phyloP scores from a whole-genome alignment of 164 flowering plant genomes.

The Tinospora cordifolia region DNA sequence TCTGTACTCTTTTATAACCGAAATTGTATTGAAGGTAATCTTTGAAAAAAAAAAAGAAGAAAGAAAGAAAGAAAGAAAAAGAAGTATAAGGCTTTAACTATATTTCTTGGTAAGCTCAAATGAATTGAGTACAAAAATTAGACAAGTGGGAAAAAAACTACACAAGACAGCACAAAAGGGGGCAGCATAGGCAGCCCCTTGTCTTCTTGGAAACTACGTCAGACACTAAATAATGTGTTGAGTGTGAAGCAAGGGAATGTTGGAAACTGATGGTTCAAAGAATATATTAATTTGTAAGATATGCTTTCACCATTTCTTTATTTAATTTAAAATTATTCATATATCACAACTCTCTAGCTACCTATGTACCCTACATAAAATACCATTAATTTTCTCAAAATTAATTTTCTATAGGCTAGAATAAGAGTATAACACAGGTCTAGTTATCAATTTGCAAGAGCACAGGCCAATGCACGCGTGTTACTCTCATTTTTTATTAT shows the following conservation, averaged over 20 bases:
- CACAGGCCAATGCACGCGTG: slow-evolving; percentile 3
- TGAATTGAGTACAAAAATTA: not conserved
- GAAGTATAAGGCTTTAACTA: not conserved
- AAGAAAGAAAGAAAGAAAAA: too few relatives aligned
- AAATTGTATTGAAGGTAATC: too few relatives aligned
- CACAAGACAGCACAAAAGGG: not conserved
- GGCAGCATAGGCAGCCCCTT: not conserved
- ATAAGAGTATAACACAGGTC: too few relatives aligned
- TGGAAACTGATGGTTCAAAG: not conserved
- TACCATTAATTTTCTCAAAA: too few relatives aligned
- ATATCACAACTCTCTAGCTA: not conserved
- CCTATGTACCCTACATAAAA: too few relatives aligned
- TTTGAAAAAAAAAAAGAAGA: too few relatives aligned
- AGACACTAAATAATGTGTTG: slow-evolving; percentile 1
- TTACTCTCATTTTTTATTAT: not conserved
- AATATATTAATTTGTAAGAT: not conserved
- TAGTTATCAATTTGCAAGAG: not conserved
- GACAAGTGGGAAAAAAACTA: too few relatives aligned
- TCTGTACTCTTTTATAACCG: too few relatives aligned
- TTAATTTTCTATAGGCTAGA: too few relatives aligned
- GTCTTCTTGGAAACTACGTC: not conserved
- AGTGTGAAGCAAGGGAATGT: slow-evolving; percentile 4
- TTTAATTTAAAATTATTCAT: too few relatives aligned
- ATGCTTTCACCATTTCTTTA: not conserved
- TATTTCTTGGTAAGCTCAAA: not conserved